Conservation (phyloP, 345 rosid species). For the Gossypium arboreum region DNA sequence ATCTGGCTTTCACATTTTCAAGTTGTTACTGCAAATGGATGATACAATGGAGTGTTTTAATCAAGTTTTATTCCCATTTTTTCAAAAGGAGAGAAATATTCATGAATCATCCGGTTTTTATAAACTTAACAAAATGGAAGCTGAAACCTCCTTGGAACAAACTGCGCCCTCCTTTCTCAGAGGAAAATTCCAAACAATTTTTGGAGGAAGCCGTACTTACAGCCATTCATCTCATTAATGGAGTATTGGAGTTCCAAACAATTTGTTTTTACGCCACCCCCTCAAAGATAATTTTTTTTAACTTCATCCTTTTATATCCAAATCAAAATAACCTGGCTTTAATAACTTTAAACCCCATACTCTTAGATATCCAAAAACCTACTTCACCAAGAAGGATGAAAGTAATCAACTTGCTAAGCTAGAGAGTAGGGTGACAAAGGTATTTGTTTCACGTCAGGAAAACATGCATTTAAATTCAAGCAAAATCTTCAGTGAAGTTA, state of each 20-base stretch:
- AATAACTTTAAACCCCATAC: neutral
- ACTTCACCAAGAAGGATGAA: neutral
- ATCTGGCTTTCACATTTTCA: neutral
- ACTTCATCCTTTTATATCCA: neutral
- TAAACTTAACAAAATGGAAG: neutral
- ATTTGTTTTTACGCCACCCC: neutral
- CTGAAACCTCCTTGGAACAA: neutral
- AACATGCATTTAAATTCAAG: neutral
- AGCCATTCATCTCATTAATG: neutral
- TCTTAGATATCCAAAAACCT: neutral
- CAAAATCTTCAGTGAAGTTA: neutral
- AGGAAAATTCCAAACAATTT: neutral
- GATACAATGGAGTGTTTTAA: neutral
- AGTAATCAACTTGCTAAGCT: neutral
- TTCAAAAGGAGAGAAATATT: neutral
- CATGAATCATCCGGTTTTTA: neutral
- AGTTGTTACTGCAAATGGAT: neutral
- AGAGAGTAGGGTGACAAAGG: constrained; percentile 1
- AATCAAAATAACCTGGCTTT: neutral
- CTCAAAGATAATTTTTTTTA: neutral
- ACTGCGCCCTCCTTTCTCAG: neutral
- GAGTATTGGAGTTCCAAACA: neutral
- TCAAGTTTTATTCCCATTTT: neutral
- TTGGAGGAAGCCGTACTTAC: neutral
- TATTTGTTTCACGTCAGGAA: neutral